A percentile compares a stretch with the other conserved stretches of the same genome.
These are phyloP conservation scores for Penicillium cataractarum DNA, from an alignment of 495 filamentous ascomycete genomes.

Conservation along the genomic window DNA sequence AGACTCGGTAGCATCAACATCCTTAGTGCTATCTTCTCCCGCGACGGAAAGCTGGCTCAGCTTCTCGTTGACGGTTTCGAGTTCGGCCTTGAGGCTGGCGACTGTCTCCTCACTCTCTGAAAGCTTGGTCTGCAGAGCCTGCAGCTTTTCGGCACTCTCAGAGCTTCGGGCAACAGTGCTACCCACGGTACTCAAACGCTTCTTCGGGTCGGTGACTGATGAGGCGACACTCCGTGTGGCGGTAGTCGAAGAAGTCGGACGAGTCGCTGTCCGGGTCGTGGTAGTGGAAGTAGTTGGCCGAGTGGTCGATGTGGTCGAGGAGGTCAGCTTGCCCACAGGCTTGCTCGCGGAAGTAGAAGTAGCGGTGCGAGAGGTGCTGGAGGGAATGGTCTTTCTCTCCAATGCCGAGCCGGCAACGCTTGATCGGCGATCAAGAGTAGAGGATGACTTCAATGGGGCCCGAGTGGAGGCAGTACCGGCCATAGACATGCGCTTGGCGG, in stretches of 20 bases:
- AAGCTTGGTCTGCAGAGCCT: slow-evolving; percentile 45
- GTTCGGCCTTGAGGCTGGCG: slow-evolving; percentile 41
- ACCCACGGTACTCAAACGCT: slow-evolving; percentile 39
- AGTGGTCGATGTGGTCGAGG: slow-evolving; percentile 29
- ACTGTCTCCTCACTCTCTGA: slow-evolving; percentile 48
- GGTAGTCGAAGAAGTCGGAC: slow-evolving; percentile 32
- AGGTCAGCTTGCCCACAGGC: slow-evolving; percentile 34
- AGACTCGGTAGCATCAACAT: slow-evolving; percentile 32
- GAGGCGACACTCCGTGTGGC: slow-evolving; percentile 23
- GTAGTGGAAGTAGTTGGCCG: slow-evolving; percentile 35
- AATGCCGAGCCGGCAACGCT: slow-evolving; percentile 43
- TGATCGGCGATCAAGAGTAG: slow-evolving; percentile 44
- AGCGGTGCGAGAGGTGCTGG: slow-evolving; percentile 32
- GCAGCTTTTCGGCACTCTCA: slow-evolving; percentile 44
- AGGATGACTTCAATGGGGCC: slow-evolving; percentile 43
- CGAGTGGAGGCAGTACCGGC: slow-evolving; percentile 41
- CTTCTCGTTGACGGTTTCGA: slow-evolving; percentile 46
- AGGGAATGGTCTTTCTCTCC: slow-evolving; percentile 36
- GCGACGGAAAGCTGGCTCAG: slow-evolving; percentile 38
- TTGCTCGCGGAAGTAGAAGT: slow-evolving; percentile 35
- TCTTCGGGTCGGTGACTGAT: slow-evolving; percentile 33
- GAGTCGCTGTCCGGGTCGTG: slow-evolving; percentile 32
- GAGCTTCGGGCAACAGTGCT: slow-evolving; percentile 29
- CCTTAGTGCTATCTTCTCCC: slow-evolving; percentile 30
- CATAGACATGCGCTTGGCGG: slow-evolving; percentile 54